Base-by-base conservation (phyloP, 306 rosid species). In the Purshia tridentata region DNA sequence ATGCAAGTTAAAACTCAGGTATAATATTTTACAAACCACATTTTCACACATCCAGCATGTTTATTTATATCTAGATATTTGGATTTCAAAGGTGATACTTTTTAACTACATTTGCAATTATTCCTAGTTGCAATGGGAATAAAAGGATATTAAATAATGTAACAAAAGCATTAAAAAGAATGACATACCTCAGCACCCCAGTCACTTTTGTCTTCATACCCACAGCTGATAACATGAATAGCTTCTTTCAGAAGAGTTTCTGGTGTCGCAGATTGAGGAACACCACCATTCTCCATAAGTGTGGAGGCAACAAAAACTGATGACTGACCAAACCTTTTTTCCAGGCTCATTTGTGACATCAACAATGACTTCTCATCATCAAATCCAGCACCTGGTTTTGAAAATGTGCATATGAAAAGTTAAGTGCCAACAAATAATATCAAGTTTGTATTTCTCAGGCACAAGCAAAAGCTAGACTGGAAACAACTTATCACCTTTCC, bases 221-320 rank as follows among this genome's bases (percentile, higher is more conserved):
- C 99, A 75, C 99, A 95, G 80, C 99, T 95, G 80, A 95, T 95
- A 78, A 95, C 99, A 80, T 95, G 99, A 79, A 95, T 91, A 16
- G 99, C 99, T 78, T 95, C 99, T 84, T 91, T 95, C 40, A 95
- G 97, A 67, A 95, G 99, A 72, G 87, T 88, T 75, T 95, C 99
- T 0, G 99, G 96, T 45, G 96, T 91, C 6, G 98, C 97, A 59
- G 98, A 90, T 80, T 95, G 93, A 71, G 99, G 99, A 68, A 95
- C 98, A 37, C 99, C 99, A 6, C 99, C 99, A 50, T 95, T 94
- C 84, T 94, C 98, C 98, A 94, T 94, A 12, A 88, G 92, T 4
- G 98, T 94, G 2, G 98, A 94, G 47, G 92, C 98, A 74, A 94
- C 97, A 59, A 94, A 94, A 71, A 89, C 97, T 65, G 87, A 83